Evolutionary conservation across 1,284 basidiomycete genomes (phyloP).

Genomic region (Moniliella sp.): DNA sequence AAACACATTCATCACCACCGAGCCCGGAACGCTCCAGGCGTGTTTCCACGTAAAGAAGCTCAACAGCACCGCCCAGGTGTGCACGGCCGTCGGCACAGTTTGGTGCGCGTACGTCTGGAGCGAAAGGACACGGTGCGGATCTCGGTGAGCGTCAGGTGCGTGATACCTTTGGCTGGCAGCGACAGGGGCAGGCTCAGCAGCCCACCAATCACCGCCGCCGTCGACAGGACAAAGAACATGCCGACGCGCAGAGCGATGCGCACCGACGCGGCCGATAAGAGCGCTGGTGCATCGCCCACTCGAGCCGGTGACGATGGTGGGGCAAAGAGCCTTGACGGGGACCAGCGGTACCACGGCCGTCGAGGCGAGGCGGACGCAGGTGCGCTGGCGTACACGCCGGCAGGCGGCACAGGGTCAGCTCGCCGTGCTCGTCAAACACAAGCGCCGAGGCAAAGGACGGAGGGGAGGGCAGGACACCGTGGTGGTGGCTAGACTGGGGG

Average conservation of each 20-base stretch:
- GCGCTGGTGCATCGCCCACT: too few relatives aligned
- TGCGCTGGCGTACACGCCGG: too few relatives aligned
- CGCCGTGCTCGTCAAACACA: too few relatives aligned
- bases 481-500: too few relatives aligned
- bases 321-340: too few relatives aligned
- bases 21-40: slow-evolving; percentile 26
- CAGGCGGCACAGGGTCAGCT: too few relatives aligned
- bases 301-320: too few relatives aligned
- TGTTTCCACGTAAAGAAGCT: slow-evolving; percentile 31
- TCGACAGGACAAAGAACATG: slow-evolving; percentile 17
- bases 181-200: slow-evolving; percentile 25
- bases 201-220: slow-evolving; percentile 14
- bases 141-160: slow-evolving; percentile 21
- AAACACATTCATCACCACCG: slow-evolving; percentile 31
- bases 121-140: slow-evolving; percentile 20
- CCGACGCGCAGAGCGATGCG: slow-evolving; percentile 8
- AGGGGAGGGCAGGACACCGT: too few relatives aligned
- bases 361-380: too few relatives aligned
- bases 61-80: slow-evolving; percentile 20
- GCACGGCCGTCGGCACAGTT: slow-evolving; percentile 9
- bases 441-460: too few relatives aligned
- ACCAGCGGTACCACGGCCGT: too few relatives aligned
- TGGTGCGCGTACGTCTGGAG: slow-evolving; percentile 18
- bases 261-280: too few relatives aligned
- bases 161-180: slow-evolving; percentile 18